These are phyloP conservation scores for Carex scoparia DNA, from an alignment of 176 grass and related monocot species.

Conservation along the genomic window DNA sequence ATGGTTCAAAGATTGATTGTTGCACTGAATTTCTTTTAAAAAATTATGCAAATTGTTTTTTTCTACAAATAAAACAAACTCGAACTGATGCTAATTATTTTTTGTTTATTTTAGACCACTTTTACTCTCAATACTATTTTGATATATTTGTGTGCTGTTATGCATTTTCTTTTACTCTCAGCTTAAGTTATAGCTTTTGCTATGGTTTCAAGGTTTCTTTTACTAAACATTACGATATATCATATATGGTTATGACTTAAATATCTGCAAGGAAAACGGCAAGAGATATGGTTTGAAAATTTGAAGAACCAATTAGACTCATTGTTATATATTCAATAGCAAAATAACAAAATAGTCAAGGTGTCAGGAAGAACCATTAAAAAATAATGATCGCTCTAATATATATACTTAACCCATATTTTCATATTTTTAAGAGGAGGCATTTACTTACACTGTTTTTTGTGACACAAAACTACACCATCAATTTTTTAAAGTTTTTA, in stretches of 20 bases:
- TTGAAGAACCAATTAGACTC: not conserved
- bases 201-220: not conserved
- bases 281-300: not conserved
- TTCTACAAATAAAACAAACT: not conserved
- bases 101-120: not conserved
- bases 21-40: not conserved
- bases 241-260: not conserved
- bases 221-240: not conserved
- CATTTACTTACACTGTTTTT: no score
- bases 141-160: not conserved
- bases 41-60: not conserved
- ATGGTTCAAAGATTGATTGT: not conserved
- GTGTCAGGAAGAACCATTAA: not conserved
- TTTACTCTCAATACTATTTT: not conserved
- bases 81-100: not conserved
- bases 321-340: not conserved
- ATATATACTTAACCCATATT: not conserved
- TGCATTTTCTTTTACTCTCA: not conserved
- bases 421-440: not conserved
- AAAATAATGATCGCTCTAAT: not conserved
- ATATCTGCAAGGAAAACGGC: conserved; percentile 7
- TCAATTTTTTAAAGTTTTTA: no score
- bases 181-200: not conserved
- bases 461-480: no score
- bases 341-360: not conserved